Evolutionary conservation across 2,329 filamentous ascomycete species (phyloP).

Genomic region (Stagonosporopsis vannaccii): DNA sequence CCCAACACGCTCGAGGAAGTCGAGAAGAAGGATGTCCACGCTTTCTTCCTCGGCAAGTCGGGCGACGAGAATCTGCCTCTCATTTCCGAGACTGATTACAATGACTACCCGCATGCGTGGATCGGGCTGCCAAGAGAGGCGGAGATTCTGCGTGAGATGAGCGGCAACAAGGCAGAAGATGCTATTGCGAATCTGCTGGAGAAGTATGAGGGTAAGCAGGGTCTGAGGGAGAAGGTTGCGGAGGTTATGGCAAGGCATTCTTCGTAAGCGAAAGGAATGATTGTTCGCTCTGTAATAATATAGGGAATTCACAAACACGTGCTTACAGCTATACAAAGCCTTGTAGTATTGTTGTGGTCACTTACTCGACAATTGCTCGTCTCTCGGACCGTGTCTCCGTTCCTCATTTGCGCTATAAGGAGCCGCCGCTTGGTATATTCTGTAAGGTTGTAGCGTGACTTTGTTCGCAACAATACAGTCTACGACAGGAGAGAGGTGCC

Average conservation of each 20-base stretch:
- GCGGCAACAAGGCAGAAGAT: slow-evolving; percentile 44
- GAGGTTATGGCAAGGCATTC: slow-evolving; percentile 62
- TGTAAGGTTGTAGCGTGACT: too few relatives aligned
- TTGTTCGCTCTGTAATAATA: slow-evolving; percentile 8
- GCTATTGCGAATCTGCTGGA: slow-evolving; percentile 52
- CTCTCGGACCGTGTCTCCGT: too few relatives aligned
- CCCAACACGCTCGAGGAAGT: slow-evolving; percentile 77
- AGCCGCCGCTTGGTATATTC: too few relatives aligned
- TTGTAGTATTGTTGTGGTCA: too few relatives aligned
- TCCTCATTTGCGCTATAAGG: too few relatives aligned
- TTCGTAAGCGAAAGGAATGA: not conserved
- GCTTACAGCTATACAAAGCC: too few relatives aligned
- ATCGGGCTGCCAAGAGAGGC: slow-evolving; percentile 78
- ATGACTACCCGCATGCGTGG: slow-evolving; percentile 73
- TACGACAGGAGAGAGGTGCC: too few relatives aligned
- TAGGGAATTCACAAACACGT: too few relatives aligned
- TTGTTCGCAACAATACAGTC: too few relatives aligned
- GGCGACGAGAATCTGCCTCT: slow-evolving; percentile 61
- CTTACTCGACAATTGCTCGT: too few relatives aligned
- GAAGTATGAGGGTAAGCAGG: slow-evolving; percentile 54
- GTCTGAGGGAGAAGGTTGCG: slow-evolving; percentile 65
- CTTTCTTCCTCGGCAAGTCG: slow-evolving; percentile 66
- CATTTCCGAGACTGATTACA: slow-evolving; percentile 68
- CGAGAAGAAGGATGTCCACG: slow-evolving; percentile 62
- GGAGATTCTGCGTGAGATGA: slow-evolving; percentile 60